Percentiles rank a stretch among this genome's conserved stretches.
These are phyloP conservation scores for Achlya hypogyna DNA, from an alignment of 352 stramenopile species.

Conservation along the genomic window DNA sequence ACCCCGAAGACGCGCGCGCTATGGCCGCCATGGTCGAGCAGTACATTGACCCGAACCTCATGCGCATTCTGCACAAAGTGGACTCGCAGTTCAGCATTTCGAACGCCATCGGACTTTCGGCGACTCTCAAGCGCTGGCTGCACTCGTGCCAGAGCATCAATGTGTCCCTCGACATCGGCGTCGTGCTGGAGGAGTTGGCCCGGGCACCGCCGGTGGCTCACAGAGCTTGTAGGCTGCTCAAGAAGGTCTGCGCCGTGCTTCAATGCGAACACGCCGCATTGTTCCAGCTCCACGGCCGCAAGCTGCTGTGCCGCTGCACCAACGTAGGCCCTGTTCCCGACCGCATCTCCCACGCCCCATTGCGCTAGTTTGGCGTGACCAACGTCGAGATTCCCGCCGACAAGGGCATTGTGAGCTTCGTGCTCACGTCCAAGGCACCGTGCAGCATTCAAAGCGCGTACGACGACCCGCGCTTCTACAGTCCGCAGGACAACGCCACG, in stretches of 20 bases:
- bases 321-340: conserved; percentile 23
- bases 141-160: conserved; percentile 54
- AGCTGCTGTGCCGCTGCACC: conserved; percentile 8
- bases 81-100: conserved; percentile 81
- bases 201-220: not conserved
- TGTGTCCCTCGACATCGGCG: conserved; percentile 36
- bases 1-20: conserved; percentile 14
- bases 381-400: conserved; percentile 57
- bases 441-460: conserved; percentile 58
- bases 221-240: conserved; percentile 30
- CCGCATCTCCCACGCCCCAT: not conserved
- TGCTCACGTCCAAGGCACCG: conserved; percentile 38
- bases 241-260: conserved; percentile 46
- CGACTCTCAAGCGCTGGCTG: conserved; percentile 66
- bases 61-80: conserved; percentile 75
- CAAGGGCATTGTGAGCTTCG: conserved; percentile 54
- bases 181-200: conserved; percentile 24
- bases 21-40: conserved; percentile 30
- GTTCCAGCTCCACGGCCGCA: conserved; percentile 37
- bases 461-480: conserved; percentile 68
- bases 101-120: conserved; percentile 56
- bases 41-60: conserved; percentile 71
- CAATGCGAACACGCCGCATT: conserved; percentile 63
- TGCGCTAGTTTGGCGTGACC: conserved; percentile 31
- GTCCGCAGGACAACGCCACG: conserved; percentile 61